These are phyloP conservation scores for Boletus rubropictus DNA, from an alignment of 768 basidiomycete species.

Conservation along the genomic window DNA sequence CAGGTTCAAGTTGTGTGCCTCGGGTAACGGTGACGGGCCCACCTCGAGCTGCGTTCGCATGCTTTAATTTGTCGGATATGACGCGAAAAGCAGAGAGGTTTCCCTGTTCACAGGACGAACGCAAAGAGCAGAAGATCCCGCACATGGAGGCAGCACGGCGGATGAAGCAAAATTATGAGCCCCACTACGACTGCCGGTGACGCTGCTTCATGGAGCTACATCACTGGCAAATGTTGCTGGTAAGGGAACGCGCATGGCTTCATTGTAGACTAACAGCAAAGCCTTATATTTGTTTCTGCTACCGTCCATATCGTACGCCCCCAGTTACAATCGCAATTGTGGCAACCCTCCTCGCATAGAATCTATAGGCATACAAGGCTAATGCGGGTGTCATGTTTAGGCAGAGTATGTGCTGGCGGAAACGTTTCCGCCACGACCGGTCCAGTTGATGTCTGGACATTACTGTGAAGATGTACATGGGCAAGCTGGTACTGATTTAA, in stretches of 20 bases:
- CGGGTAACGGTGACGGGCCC: not conserved
- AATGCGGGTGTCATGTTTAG: slow-evolving; percentile 28
- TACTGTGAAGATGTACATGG: slow-evolving; percentile 1
- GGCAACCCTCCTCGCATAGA: slow-evolving; percentile 1
- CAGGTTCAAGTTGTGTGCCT: not conserved
- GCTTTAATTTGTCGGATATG: slow-evolving; percentile 34
- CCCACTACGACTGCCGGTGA: not conserved
- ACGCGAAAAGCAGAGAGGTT: slow-evolving; percentile 9
- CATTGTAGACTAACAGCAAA: not conserved
- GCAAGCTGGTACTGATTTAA: not conserved
- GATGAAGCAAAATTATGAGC: not conserved
- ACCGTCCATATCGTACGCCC: slow-evolving; percentile 12
- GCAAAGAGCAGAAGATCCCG: slow-evolving; percentile 56
- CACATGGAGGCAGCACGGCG: slow-evolving; percentile 44
- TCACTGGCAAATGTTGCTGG: not conserved
- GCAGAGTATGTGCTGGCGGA: slow-evolving; percentile 83
- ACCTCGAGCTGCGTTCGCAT: slow-evolving; percentile 59
- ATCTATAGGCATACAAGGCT: slow-evolving; percentile 16
- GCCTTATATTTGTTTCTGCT: slow-evolving; percentile 12
- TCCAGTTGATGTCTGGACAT: slow-evolving; percentile 90
- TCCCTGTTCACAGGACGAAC: slow-evolving; percentile 10
- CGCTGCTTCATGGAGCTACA: too few relatives aligned
- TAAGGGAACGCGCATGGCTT: not conserved
- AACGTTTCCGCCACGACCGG: slow-evolving; percentile 92
- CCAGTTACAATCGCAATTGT: slow-evolving; percentile 10